phyloP scores from a whole-genome alignment of 441 rosid genomes.

The Mallotus japonicus region DNA sequence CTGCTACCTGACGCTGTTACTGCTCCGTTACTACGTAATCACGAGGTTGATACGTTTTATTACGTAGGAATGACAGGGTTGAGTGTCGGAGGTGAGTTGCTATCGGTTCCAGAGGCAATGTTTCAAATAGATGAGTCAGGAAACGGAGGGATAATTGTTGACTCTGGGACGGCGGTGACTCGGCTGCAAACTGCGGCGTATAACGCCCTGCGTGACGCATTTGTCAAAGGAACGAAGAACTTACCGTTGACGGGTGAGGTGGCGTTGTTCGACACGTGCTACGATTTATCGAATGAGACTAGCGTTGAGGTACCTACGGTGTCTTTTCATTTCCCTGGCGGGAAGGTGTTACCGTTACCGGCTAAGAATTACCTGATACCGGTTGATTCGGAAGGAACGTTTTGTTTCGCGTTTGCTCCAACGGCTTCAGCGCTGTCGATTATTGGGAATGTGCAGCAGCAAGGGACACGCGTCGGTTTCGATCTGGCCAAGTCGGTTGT shows the following conservation, averaged over 20 bases:
- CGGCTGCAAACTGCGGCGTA: constrained; percentile 65
- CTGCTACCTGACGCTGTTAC: constrained; percentile 51
- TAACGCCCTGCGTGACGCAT: constrained; percentile 59
- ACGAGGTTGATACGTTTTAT: constrained; percentile 75
- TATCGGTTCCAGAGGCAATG: constrained; percentile 53
- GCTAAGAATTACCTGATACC: constrained; percentile 80
- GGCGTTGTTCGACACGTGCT: constrained; percentile 82
- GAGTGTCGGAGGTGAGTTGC: constrained; percentile 68
- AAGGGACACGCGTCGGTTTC: constrained; percentile 71
- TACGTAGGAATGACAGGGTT: constrained; percentile 62
- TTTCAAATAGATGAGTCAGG: constrained; percentile 64
- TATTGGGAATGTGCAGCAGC: constrained; percentile 83
- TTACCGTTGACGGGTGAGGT: constrained; percentile 53
- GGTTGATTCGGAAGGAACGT: constrained; percentile 59
- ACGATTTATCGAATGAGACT: constrained; percentile 51
- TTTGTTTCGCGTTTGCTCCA: constrained; percentile 86
- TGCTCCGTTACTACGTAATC: constrained; percentile 64
- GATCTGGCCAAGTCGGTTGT: constrained; percentile 59
- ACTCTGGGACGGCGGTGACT: constrained; percentile 87
- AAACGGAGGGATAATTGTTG: constrained; percentile 75
- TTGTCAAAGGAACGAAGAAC: constrained; percentile 43
- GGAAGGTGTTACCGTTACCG: constrained; percentile 60
- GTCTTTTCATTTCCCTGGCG: constrained; percentile 64
- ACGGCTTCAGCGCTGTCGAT: constrained; percentile 66
- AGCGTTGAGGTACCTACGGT: constrained; percentile 81